phyloP scores from a whole-genome alignment of 1,139 yeast species.

The Kurtzmaniella quercitrusa region DNA sequence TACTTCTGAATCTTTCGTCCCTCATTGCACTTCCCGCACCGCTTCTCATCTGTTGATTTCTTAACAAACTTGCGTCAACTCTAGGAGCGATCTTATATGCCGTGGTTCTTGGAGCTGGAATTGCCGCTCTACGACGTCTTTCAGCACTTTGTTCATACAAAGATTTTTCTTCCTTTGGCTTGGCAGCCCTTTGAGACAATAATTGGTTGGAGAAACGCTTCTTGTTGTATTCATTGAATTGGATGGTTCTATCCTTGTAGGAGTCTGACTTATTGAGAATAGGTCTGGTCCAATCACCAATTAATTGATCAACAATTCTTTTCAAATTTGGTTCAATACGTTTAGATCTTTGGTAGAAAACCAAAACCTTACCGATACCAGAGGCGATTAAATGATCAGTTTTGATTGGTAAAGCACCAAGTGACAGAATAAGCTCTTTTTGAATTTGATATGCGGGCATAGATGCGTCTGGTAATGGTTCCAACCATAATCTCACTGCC shows the following conservation, averaged over 20 bases:
- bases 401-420: slow-evolving; percentile 81
- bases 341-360: slow-evolving; percentile 89
- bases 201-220: slow-evolving; percentile 48
- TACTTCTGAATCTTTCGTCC: slow-evolving; percentile 76
- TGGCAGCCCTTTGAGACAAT: slow-evolving; percentile 28
- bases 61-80: slow-evolving; percentile 48
- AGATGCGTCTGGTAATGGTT: slow-evolving; percentile 96
- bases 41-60: slow-evolving; percentile 33
- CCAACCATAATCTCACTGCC: slow-evolving; percentile 94
- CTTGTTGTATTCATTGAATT: slow-evolving; percentile 68
- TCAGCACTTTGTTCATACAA: slow-evolving; percentile 90
- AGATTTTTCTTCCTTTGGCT: slow-evolving; percentile 45
- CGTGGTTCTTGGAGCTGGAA: slow-evolving; percentile 83
- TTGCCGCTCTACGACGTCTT: slow-evolving; percentile 89
- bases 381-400: slow-evolving; percentile 93
- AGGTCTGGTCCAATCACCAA: slow-evolving; percentile 98
- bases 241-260: slow-evolving; percentile 81
- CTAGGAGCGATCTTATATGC: slow-evolving; percentile 91
- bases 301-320: slow-evolving; percentile 82
- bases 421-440: slow-evolving; percentile 73
- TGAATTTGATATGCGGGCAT: slow-evolving; percentile 96
- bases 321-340: slow-evolving; percentile 85
- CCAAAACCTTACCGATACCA: slow-evolving; percentile 89
- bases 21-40: slow-evolving; percentile 42
- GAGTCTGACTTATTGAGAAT: slow-evolving; percentile 94